Conservation (phyloP, 371 early-diverging fungal genomes). For the Mucor lusitanicus region DNA sequence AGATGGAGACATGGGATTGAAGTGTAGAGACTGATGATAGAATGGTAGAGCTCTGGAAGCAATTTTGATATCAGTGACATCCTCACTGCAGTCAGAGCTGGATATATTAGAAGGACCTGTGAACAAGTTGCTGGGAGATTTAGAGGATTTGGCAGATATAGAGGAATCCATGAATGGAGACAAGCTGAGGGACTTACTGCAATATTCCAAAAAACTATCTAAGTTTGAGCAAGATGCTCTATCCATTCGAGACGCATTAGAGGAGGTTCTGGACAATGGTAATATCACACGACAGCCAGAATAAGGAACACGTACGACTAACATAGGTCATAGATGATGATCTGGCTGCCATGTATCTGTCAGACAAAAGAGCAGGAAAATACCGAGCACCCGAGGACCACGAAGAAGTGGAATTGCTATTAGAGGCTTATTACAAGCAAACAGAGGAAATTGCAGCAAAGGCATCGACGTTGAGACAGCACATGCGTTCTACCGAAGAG, state of each 20-base stretch:
- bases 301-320: background rate
- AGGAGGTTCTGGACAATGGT: conserved; percentile 81
- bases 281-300: background rate
- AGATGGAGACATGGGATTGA: background rate
- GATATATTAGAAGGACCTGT: conserved; percentile 62
- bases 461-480: conserved; percentile 65
- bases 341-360: conserved; percentile 86
- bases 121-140: conserved; percentile 60
- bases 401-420: conserved; percentile 84
- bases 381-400: conserved; percentile 66
- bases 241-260: conserved; percentile 76
- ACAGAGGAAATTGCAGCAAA: conserved; percentile 83
- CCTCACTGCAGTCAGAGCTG: conserved; percentile 73
- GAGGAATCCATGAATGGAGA: conserved; percentile 77
- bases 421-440: conserved; percentile 87
- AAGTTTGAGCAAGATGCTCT: conserved; percentile 76
- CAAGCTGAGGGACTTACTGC: conserved; percentile 74
- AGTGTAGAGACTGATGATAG: background rate
- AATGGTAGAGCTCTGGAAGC: conserved; percentile 75
- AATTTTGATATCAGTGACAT: conserved; percentile 73
- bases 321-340: conserved; percentile 71
- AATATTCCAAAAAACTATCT: conserved; percentile 73
- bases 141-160: conserved; percentile 66
- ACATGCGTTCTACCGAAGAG: conserved; percentile 85
- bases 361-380: conserved; percentile 68